Percentiles rank a stretch among this genome's conserved stretches.
These are phyloP conservation scores for Escovopsis sp. DNA, from an alignment of 2,329 filamentous ascomycete species.

Conservation along the genomic window DNA sequence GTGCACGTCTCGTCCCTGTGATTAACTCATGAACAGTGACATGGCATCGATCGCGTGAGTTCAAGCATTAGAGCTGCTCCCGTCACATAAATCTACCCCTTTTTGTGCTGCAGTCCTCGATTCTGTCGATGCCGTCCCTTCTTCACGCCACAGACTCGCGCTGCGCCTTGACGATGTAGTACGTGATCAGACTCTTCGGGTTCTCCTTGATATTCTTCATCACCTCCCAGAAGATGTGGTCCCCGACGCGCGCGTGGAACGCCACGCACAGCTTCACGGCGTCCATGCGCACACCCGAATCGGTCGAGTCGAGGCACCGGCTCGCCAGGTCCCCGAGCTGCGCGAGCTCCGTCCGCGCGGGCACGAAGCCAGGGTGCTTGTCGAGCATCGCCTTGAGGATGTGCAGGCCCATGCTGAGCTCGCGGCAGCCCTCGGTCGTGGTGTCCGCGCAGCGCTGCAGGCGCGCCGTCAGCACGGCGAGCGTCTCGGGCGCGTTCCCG, in stretches of 20 bases:
- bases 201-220: constrained; percentile 52
- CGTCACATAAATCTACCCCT: too few species aligned
- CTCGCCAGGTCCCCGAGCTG: constrained; percentile 34
- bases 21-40: too few species aligned
- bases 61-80: too few species aligned
- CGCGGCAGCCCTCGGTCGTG: constrained; percentile 31
- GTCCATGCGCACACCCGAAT: constrained; percentile 54
- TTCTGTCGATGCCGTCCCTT: too few species aligned
- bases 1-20: too few species aligned
- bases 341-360: constrained; percentile 34
- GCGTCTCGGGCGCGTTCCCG: constrained; percentile 46
- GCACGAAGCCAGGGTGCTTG: constrained; percentile 29
- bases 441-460: constrained; percentile 28
- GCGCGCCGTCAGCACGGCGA: constrained; percentile 34
- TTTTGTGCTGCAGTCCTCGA: too few species aligned
- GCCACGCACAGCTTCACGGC: constrained; percentile 68
- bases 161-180: constrained; percentile 62
- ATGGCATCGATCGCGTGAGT: too few species aligned
- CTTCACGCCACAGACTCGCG: too few species aligned
- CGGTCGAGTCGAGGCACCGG: constrained; percentile 43
- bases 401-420: constrained; percentile 47
- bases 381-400: constrained; percentile 46
- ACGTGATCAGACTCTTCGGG: constrained; percentile 62
- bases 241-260: constrained; percentile 47
- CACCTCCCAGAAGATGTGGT: constrained; percentile 49